Base-by-base conservation (phyloP, 306 rosid genomes). In the Quercus bicolor region DNA sequence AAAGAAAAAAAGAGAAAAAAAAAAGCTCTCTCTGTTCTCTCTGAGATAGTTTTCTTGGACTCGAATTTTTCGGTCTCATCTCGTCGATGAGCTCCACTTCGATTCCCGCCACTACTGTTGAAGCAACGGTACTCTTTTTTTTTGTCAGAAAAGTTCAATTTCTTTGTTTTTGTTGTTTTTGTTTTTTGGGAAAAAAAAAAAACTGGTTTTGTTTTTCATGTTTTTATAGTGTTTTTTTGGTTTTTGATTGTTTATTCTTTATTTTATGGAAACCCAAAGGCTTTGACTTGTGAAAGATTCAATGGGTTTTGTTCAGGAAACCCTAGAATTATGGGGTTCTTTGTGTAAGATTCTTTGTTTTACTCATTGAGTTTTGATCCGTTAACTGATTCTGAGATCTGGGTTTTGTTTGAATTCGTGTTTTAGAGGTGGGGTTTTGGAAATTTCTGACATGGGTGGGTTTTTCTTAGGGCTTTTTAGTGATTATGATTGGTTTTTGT, bases 101-200 rank as follows among this genome's bases (percentile, higher is more conserved):
- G 77, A 87, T 93, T 93, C 90, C 93, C 91, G 92, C 94, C 91
- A 89, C 87, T 87, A 85, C 86, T 81, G 82, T 85, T 10, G 82
- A 73, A 65, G 78, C 82, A 33, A 61, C 86, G 98, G 97, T 91
- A 81, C 88, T 86, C 76, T 70, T 12, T 70, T 82, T 82, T 80
- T 82, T 74, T 20, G 5, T 13, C 0, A 48, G 53, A 48, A 3
- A 48, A 48, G 15, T 48, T 48, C 53, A 48, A 48, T 48, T 2
- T 48, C 53, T 48, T 48, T 48, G 23, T 56, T 28, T 75, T 48
- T 48, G n/a, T 56, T 28, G 73, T 34, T 64, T 18, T 7, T 8
- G 9, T 57, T 59, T 40, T 56, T 52, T 2, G 0, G 1, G 0
- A 0, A 1, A 33, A 13, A 48, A 59, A 75, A 48, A 59, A 75